These are phyloP conservation scores for Cochliopodium minus DNA, from an alignment of 208 protist genomes.

Conservation along the genomic window DNA sequence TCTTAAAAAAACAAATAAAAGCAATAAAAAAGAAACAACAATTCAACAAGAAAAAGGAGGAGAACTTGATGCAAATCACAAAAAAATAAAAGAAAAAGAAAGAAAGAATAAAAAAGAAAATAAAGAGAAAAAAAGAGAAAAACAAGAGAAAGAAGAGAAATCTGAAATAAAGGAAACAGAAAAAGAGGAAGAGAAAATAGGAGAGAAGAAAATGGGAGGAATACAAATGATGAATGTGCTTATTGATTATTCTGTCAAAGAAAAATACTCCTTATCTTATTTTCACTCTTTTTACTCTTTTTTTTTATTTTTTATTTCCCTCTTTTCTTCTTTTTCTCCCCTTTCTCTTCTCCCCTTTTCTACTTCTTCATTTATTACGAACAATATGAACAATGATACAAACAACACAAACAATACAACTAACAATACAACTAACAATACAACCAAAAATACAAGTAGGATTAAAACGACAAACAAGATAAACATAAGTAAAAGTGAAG, in stretches of 20 bases:
- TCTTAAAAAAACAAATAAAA: too few species aligned
- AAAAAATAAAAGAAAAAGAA: conserved; percentile 8
- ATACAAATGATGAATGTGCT: conserved; percentile 4
- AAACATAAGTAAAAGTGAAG: conserved; percentile 8
- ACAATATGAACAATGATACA: conserved; percentile 6
- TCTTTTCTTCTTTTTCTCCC: too few species aligned
- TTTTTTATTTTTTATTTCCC: too few species aligned
- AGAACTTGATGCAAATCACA: conserved; percentile 1
- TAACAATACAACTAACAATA: conserved; percentile 5
- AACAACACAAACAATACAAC: conserved; percentile 3
- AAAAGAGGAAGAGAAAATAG: conserved; percentile 10
- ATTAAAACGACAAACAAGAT: conserved; percentile 5
- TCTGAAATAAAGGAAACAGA: conserved; percentile 7
- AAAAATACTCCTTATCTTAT: too few species aligned
- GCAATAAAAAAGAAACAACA: conserved; percentile 4
- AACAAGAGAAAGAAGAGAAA: conserved; percentile 8
- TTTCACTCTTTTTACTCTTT: too few species aligned
- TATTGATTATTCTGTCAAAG: conserved; percentile 4
- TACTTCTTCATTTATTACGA: too few species aligned
- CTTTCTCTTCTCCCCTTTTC: too few species aligned
- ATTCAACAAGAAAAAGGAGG: conserved; percentile 3
- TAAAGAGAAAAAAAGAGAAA: conserved; percentile 14
- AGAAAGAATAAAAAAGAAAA: conserved; percentile 9
- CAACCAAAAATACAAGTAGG: conserved; percentile 4
- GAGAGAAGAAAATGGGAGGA: conserved; percentile 4